Percentiles rank a stretch among this genome's conserved stretches.
Evolutionary conservation across 1,139 yeast species (phyloP).

Genomic region (Candida tetrigidarum): DNA sequence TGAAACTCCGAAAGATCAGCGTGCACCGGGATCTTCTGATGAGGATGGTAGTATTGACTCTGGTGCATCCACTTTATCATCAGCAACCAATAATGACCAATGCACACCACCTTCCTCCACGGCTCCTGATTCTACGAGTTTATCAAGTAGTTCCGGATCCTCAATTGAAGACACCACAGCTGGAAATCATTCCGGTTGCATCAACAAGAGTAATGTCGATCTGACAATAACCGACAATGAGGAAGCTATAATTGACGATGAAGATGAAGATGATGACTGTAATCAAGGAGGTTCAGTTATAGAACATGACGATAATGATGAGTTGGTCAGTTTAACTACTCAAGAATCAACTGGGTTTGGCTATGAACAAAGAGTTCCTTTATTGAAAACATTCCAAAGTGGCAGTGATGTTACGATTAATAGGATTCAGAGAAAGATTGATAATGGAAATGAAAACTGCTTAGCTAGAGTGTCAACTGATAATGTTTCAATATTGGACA

Average conservation of each 20-base stretch:
- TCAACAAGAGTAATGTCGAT: constrained; percentile 8
- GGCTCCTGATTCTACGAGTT: constrained; percentile 11
- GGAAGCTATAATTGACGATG: constrained; percentile 3
- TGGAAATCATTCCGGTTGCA: neutral
- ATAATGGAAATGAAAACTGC: neutral
- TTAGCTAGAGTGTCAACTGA: constrained; percentile 10
- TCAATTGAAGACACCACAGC: too few species aligned
- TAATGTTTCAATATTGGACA: constrained; percentile 6
- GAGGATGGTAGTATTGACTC: constrained; percentile 10
- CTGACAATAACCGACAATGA: neutral
- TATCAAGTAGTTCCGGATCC: too few species aligned
- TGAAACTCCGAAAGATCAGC: neutral
- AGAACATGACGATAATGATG: constrained; percentile 16
- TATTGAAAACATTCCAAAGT: constrained; percentile 25
- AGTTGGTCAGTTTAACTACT: constrained; percentile 21
- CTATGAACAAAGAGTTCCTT: constrained; percentile 37
- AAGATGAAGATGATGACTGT: constrained; percentile 5
- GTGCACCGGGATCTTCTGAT: constrained; percentile 5
- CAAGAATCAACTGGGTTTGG: constrained; percentile 21
- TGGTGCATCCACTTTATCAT: constrained; percentile 3
- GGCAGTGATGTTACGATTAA: constrained; percentile 22
- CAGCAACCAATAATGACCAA: constrained; percentile 2
- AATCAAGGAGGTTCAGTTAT: neutral
- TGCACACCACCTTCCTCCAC: constrained; percentile 12
- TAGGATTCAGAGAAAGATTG: neutral